These are phyloP conservation scores for Arthrobotrys musiformis DNA, from an alignment of 2,329 filamentous ascomycete species.

Conservation along the genomic window DNA sequence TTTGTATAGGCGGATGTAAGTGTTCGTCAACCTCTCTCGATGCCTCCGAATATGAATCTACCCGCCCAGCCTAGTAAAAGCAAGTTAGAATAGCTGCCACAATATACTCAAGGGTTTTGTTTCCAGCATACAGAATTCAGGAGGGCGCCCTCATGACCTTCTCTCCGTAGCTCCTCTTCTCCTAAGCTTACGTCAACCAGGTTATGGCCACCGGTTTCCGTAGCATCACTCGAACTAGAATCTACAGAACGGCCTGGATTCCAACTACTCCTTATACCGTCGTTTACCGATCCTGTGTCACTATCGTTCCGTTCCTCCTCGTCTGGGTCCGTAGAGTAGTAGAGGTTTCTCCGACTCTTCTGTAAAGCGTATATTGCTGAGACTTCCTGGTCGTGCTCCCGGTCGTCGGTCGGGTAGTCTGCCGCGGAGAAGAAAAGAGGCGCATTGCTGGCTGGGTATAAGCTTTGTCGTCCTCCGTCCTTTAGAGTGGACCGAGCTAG, in stretches of 20 bases:
- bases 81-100: conserved; percentile 1
- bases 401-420: conserved; percentile 92
- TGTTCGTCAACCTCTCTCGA: conserved; percentile 36
- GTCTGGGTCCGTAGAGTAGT: conserved; percentile 71
- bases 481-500: conserved; percentile 84
- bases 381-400: conserved; percentile 87
- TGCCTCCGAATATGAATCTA: conserved; percentile 31
- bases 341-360: conserved; percentile 85
- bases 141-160: conserved; percentile 56
- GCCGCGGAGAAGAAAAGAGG: conserved; percentile 94
- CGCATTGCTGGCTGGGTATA: conserved; percentile 65
- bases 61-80: conserved; percentile 6
- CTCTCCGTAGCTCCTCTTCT: conserved; percentile 63
- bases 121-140: conserved; percentile 17
- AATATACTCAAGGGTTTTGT: conserved; percentile 27
- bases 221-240: conserved; percentile 64
- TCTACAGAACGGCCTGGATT: conserved; percentile 65
- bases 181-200: conserved; percentile 61
- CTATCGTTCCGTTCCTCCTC: conserved; percentile 64
- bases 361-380: conserved; percentile 95
- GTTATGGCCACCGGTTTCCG: conserved; percentile 57
- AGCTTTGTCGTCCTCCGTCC: conserved; percentile 61
- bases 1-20: conserved; percentile 37
- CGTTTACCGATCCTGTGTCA: conserved; percentile 57
- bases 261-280: conserved; percentile 74